Evolutionary conservation across 345 rosid species (phyloP).

Genomic region (Pelargonium nanum): DNA sequence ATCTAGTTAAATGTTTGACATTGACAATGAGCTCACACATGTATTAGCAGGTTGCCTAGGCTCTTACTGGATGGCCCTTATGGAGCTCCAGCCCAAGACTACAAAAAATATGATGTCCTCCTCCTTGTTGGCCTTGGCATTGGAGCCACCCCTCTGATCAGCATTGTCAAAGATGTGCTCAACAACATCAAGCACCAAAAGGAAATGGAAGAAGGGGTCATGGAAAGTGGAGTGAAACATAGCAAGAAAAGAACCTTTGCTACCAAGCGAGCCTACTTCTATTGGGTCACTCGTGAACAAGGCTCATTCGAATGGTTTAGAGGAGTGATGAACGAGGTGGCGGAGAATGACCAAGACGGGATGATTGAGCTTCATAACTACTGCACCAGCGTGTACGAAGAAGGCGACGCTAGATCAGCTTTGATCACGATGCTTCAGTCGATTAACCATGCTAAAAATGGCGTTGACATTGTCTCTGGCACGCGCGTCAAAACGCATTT

Average conservation of each 20-base stretch:
- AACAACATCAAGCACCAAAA: constrained; percentile 65
- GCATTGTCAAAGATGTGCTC: constrained; percentile 66
- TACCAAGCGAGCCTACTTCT: constrained; percentile 59
- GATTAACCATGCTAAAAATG: constrained; percentile 59
- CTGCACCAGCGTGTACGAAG: constrained; percentile 66
- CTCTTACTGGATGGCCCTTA: constrained; percentile 70
- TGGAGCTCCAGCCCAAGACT: constrained; percentile 82
- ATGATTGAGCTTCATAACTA: constrained; percentile 65
- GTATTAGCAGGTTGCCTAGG: constrained; percentile 45
- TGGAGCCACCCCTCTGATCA: constrained; percentile 74
- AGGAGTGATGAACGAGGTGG: constrained; percentile 68
- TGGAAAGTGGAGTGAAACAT: constrained; percentile 13
- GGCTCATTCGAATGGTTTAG: constrained; percentile 78
- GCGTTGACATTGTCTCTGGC: constrained; percentile 59
- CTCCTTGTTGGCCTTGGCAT: constrained; percentile 74
- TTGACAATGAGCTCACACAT: too few relatives aligned
- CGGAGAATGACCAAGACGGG: constrained; percentile 46
- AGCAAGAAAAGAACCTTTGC: constrained; percentile 33
- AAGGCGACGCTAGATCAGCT: constrained; percentile 84
- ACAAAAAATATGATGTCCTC: constrained; percentile 61
- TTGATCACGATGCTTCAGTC: constrained; percentile 70
- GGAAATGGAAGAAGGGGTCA: constrained; percentile 27
- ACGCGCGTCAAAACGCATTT: constrained; percentile 57
- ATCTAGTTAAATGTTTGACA: too few relatives aligned
- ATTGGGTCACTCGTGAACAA: constrained; percentile 79